These are phyloP conservation scores for Penicillium desertorum DNA, from an alignment of 495 filamentous ascomycete species.

Conservation along the genomic window DNA sequence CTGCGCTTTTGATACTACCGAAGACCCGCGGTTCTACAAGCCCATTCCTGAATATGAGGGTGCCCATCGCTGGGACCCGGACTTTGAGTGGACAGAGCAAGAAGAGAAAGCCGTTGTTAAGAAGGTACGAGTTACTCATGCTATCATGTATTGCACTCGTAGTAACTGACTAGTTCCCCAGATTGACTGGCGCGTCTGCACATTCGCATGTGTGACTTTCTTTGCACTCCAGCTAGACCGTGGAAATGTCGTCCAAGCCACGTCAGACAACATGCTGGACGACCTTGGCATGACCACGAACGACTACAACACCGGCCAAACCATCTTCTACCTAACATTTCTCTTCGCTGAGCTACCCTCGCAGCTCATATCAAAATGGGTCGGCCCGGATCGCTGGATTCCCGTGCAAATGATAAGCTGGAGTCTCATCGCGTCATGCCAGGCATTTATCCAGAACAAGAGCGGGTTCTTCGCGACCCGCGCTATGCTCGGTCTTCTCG, in stretches of 20 bases:
- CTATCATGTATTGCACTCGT: background rate
- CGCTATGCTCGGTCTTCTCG: slow-evolving; percentile 67
- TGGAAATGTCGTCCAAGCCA: slow-evolving; percentile 69
- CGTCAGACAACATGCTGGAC: slow-evolving; percentile 67
- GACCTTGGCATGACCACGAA: slow-evolving; percentile 64
- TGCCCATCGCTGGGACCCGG: slow-evolving; percentile 72
- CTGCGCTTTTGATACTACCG: slow-evolving; percentile 41
- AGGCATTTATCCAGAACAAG: slow-evolving; percentile 64
- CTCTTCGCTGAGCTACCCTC: slow-evolving; percentile 71
- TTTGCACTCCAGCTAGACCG: slow-evolving; percentile 81
- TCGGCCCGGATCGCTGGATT: slow-evolving; percentile 85
- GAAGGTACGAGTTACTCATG: slow-evolving; percentile 48
- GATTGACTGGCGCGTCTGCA: slow-evolving; percentile 59
- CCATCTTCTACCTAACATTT: slow-evolving; percentile 67
- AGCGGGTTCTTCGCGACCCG: slow-evolving; percentile 63
- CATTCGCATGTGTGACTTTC: slow-evolving; percentile 74
- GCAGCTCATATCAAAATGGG: slow-evolving; percentile 67
- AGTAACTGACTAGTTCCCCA: slow-evolving; percentile 17
- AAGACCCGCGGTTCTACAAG: slow-evolving; percentile 51
- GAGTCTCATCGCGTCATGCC: slow-evolving; percentile 67
- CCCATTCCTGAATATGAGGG: slow-evolving; percentile 67
- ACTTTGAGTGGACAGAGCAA: slow-evolving; percentile 65
- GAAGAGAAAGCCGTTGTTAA: slow-evolving; percentile 68
- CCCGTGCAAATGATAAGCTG: slow-evolving; percentile 78
- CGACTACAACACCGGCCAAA: slow-evolving; percentile 77